These are phyloP conservation scores for Piper betle DNA, from an alignment of 164 flowering plant genomes.

Conservation along the genomic window DNA sequence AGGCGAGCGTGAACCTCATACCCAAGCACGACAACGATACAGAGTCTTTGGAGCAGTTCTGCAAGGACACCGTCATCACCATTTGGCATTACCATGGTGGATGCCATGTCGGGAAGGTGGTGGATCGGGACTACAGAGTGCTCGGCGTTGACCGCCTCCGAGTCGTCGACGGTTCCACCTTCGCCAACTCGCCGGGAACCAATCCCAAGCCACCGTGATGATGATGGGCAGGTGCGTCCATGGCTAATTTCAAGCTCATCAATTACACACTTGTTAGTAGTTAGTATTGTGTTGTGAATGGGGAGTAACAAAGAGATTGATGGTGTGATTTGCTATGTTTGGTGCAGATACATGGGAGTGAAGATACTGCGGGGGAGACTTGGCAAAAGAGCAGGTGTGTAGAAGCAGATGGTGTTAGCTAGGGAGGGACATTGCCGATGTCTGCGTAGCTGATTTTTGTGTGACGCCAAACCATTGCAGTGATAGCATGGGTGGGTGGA, in stretches of 20 bases:
- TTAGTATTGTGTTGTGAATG: neutral
- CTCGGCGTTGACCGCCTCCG: conserved; percentile 52
- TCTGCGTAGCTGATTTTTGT: neutral
- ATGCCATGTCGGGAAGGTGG: conserved; percentile 61
- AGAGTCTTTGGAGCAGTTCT: conserved; percentile 56
- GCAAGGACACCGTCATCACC: conserved; percentile 76
- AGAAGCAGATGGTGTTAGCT: neutral
- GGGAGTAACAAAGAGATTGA: neutral
- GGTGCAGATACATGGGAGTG: conserved; percentile 86
- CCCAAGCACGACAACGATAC: conserved; percentile 68
- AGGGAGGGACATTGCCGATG: neutral
- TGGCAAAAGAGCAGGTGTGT: conserved; percentile 47
- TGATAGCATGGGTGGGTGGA: neutral
- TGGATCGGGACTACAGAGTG: conserved; percentile 33
- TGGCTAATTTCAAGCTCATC: neutral
- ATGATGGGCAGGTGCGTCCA: conserved; percentile 74
- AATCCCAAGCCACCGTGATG: conserved; percentile 86
- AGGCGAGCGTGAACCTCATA: conserved; percentile 68
- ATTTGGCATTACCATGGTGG: conserved; percentile 97
- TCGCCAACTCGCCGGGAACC: conserved; percentile 59
- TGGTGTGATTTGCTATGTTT: neutral
- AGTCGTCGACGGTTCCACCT: conserved; percentile 61
- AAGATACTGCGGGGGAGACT: conserved; percentile 62
- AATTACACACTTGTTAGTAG: neutral
- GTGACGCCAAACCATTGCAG: neutral